Base-by-base conservation (phyloP, 805 yeast genomes). In the Wickerhamomyces ciferrii region DNA sequence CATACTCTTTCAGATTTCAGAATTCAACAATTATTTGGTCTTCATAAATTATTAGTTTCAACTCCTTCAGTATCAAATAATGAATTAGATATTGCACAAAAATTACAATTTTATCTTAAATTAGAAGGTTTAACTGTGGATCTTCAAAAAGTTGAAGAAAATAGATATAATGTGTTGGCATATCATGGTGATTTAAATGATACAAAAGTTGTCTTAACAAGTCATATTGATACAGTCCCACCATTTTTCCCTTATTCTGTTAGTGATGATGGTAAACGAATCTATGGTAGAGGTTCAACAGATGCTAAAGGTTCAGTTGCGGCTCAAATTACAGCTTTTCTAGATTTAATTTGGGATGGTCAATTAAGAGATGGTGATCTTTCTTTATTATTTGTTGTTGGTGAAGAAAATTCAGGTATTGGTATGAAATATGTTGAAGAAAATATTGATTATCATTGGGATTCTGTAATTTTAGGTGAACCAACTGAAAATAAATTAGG, bases 221-320 rank as follows among this genome's bases (percentile, higher is more conserved):
- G 84, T 4, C 88, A 82, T 54, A 74, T 81, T 27, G 88, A 82
- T 54, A 82, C 87, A 0, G 88, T 82, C 20, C 87, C 87, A 6
- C 87, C 87, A 0, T 81, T 54, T 53, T 60, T 81, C 47, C 72
- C 72, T 1, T 81, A 80, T 58, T 54, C 55, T 2, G 55, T 73
- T 13, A 24, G 43, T 23, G 66, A 71, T 13, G 56, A 62, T 35
- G 83, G 79, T 2, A 62, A 72, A 32, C 60, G 60, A 41, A 79
- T 83, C 19, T 72, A 69, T 55, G 89, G 88, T 19, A 69, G 89
- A 43, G 89, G 89, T 4, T 59, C 83, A 1, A 70, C 74, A 46
- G 89, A 83, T 56, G 88, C 84, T 18, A 83, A 83, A 53, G 84
- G 72, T 1, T 76, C 84, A 8, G 80, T 83, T 15, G 83, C 85